Base-by-base conservation (phyloP, 306 rosid species). In the Fragaria ananassa region DNA sequence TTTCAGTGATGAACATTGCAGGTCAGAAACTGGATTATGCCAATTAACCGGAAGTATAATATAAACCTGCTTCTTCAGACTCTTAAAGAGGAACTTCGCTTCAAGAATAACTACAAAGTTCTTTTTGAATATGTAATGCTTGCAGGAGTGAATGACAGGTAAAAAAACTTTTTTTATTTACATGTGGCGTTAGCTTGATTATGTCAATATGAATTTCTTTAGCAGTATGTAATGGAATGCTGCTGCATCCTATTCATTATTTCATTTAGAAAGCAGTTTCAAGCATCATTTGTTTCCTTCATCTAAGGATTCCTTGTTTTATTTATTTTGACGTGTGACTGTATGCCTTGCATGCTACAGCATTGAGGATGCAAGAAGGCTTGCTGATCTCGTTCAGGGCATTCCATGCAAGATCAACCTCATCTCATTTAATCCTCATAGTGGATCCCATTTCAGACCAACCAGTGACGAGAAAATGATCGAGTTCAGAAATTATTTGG, bases 1-100 rank as follows among this genome's bases (percentile, higher is more conserved):
- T 79, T 69, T 14, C 35, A 72, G 74, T 60, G 60, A 7, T 57
- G 73, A 78, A 74, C 74, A 39, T 85, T 74, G 74, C 89, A 94
- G 95, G 93, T 94, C 35, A 91, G 98, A 82, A 94, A 89, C 86
- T 90, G 98, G 97, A 94, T 91, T 74, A 94, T 94, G 97, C 98
- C 96, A 73, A 91, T 94, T 61, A 94, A 94, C 88, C 84, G 95
- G 44, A 94, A 94, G 71, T 90, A 91, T 71, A 90, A 94, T 62
- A 83, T 94, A 76, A 84, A 81, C 37, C 39, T 91, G 85, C 94
- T 91, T 86, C 96, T 91, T 80, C 88, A 83, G 76, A 87, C 97
- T 70, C 90, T 91, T 44, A 77, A 83, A 57, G 94, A 91, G 86
- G 97, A 91, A 77, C 90, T 94, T 83, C 71, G 45, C 80, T 71